Evolutionary conservation across 2,329 filamentous ascomycete genomes (phyloP).

Genomic region (Colletotrichum agaves): DNA sequence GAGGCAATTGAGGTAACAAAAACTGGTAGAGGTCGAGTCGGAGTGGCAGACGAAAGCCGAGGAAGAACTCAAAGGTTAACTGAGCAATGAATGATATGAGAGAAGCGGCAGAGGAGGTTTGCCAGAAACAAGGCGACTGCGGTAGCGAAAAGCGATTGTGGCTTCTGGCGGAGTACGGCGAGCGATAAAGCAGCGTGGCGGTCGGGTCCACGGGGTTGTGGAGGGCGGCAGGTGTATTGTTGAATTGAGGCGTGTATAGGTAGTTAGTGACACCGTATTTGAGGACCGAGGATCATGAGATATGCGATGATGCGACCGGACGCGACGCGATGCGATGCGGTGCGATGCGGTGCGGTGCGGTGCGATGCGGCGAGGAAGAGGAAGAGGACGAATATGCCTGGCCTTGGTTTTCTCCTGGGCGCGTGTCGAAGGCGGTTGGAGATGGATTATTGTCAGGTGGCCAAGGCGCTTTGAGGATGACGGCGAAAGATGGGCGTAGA

Average conservation of each 20-base stretch:
- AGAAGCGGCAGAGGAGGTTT: neutral
- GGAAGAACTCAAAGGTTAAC: neutral
- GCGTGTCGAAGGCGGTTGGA: neutral
- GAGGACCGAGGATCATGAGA: constrained; percentile 11
- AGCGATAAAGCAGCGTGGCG: constrained; percentile 16
- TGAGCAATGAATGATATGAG: neutral
- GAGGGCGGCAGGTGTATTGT: constrained; percentile 4
- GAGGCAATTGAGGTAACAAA: neutral
- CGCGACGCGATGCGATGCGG: constrained; percentile 1
- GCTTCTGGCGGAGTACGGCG: neutral
- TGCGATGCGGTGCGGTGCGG: too few species aligned
- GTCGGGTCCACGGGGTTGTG: constrained; percentile 20
- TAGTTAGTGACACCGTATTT: constrained; percentile 19
- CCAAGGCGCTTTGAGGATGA: constrained; percentile 11
- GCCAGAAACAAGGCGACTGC: neutral
- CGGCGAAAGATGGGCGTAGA: neutral
- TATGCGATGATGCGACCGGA: neutral
- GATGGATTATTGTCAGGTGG: constrained; percentile 9
- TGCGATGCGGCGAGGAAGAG: neutral
- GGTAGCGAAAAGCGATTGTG: neutral
- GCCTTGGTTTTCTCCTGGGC: neutral
- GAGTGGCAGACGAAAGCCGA: neutral
- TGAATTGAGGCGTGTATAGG: constrained; percentile 9
- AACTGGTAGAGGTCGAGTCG: neutral
- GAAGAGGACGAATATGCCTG: neutral